phyloP scores from a whole-genome alignment of 345 rosid genomes.

The Arabidopsis arenosa region DNA sequence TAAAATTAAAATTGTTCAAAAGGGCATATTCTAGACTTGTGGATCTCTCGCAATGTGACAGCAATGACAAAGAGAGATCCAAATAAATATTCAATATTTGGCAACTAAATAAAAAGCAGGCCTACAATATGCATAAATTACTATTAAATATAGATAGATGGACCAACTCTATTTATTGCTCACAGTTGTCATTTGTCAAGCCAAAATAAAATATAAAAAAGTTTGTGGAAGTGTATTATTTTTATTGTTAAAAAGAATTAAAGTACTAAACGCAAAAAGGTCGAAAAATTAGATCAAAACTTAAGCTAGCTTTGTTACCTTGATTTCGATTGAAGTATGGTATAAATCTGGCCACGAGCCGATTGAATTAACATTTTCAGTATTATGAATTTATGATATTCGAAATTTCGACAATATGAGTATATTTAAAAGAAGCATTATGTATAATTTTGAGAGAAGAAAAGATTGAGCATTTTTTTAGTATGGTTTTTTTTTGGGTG shows the following conservation, averaged over 20 bases:
- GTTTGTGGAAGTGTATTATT: slow-evolving; percentile 12
- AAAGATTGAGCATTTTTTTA: neutral
- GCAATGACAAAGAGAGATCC: slow-evolving; percentile 28
- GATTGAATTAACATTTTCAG: slow-evolving; percentile 9
- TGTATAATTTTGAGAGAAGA: neutral
- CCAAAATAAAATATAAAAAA: neutral
- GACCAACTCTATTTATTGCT: slow-evolving; percentile 40
- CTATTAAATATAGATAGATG: slow-evolving; percentile 13
- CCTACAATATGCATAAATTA: slow-evolving; percentile 1
- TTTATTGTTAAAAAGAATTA: neutral
- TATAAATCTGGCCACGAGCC: slow-evolving; percentile 27
- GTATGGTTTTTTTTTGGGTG: neutral
- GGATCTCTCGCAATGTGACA: slow-evolving; percentile 33
- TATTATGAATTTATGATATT: neutral
- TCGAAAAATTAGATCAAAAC: slow-evolving; percentile 1
- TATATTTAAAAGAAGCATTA: neutral
- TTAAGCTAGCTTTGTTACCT: slow-evolving; percentile 33
- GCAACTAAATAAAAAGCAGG: slow-evolving; percentile 15
- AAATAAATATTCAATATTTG: slow-evolving; percentile 6
- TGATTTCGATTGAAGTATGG: slow-evolving; percentile 35
- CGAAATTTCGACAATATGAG: neutral
- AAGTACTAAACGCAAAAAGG: neutral
- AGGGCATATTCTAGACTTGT: slow-evolving; percentile 43
- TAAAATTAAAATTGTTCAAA: neutral
- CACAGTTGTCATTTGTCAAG: slow-evolving; percentile 42